Evolutionary conservation across 352 stramenopile genomes (phyloP).

Genomic region (Pythium aquatile): DNA sequence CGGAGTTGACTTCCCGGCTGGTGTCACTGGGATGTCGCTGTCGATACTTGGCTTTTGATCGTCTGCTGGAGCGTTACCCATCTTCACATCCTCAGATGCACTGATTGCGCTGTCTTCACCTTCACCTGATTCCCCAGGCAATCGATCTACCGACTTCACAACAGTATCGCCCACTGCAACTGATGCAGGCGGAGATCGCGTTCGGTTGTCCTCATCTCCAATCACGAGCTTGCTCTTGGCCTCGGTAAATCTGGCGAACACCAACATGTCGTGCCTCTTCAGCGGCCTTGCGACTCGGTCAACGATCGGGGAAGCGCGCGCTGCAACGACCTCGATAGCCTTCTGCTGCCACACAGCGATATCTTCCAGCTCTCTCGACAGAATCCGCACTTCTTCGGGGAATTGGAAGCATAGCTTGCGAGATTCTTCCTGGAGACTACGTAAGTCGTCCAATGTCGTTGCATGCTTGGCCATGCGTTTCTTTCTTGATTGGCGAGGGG

Average conservation of each 20-base stretch:
- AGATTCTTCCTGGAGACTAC: conserved; percentile 55
- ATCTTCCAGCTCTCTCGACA: conserved; percentile 73
- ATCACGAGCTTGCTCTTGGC: conserved; percentile 24
- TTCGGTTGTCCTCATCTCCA: conserved; percentile 1
- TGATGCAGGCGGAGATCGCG: background rate
- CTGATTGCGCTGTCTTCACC: background rate
- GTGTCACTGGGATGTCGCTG: background rate
- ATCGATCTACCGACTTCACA: conserved; percentile 2
- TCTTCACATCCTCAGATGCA: background rate
- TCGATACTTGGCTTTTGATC: conserved; percentile 1
- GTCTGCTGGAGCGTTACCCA: background rate
- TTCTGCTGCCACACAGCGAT: conserved; percentile 62
- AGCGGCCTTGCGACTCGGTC: conserved; percentile 42
- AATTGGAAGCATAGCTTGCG: conserved; percentile 65
- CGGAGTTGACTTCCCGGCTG: conserved; percentile 1
- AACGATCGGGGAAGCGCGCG: conserved; percentile 36
- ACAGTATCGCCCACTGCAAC: background rate
- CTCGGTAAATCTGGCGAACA: conserved; percentile 41
- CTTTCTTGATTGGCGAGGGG: conserved; percentile 76
- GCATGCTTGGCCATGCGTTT: conserved; percentile 64
- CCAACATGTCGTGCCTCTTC: conserved; percentile 55
- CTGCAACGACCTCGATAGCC: conserved; percentile 49
- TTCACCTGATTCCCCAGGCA: background rate
- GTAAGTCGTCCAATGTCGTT: conserved; percentile 61
- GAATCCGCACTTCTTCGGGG: conserved; percentile 69